These are phyloP conservation scores for Phytopythium ostracodes DNA, from an alignment of 352 stramenopile genomes.

Conservation along the genomic window DNA sequence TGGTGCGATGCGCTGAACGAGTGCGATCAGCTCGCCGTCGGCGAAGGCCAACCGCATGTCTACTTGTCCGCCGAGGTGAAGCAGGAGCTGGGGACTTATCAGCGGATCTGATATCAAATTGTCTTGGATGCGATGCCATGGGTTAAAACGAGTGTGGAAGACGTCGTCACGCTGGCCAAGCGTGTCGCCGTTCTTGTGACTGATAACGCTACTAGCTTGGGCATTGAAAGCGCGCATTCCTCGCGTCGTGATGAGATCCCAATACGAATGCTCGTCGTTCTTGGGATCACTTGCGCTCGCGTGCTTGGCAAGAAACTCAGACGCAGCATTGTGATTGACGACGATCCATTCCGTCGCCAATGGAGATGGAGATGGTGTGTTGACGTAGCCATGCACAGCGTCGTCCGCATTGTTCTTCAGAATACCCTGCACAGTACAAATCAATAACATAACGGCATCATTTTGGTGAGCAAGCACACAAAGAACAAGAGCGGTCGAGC, in stretches of 20 bases:
- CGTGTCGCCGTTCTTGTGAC: conserved; percentile 31
- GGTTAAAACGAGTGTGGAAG: conserved; percentile 39
- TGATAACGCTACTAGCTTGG: conserved; percentile 22
- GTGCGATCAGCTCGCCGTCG: conserved; percentile 26
- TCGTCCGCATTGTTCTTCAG: conserved; percentile 14
- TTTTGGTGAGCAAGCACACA: not conserved
- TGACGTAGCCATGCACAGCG: conserved; percentile 21
- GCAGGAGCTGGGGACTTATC: conserved; percentile 33
- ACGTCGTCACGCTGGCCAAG: conserved; percentile 34
- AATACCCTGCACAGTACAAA: conserved; percentile 38
- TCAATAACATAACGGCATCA: too few relatives aligned
- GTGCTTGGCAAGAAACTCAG: conserved; percentile 13
- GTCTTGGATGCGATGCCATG: conserved; percentile 57
- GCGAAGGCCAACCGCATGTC: conserved; percentile 43
- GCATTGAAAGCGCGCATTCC: conserved; percentile 34
- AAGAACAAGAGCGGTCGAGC: not conserved
- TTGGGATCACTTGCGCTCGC: not conserved
- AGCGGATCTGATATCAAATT: conserved; percentile 54
- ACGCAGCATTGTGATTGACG: conserved; percentile 37
- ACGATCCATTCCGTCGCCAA: conserved; percentile 54
- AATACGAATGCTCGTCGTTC: conserved; percentile 17
- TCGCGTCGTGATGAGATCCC: conserved; percentile 34
- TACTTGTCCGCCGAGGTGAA: conserved; percentile 64
- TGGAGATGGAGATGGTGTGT: conserved; percentile 30
- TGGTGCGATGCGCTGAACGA: conserved; percentile 21